Evolutionary conservation across 2,329 filamentous ascomycete species (phyloP), one percentile per base, ranked within the genome.

Genomic region (Graphilbum sp.): DNA sequence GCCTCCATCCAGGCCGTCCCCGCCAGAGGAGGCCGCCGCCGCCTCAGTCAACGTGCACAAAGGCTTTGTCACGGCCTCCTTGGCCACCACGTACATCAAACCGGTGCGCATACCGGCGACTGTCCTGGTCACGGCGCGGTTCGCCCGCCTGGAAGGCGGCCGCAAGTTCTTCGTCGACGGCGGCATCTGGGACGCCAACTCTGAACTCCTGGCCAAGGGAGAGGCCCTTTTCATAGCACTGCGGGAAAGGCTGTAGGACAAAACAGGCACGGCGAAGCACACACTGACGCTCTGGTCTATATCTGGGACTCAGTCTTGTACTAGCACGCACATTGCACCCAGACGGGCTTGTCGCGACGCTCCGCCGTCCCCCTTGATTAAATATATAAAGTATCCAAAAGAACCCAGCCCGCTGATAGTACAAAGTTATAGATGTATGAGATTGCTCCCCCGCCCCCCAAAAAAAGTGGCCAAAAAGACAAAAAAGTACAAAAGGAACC

Each of bases 41-140:
- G 38, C 43, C 8, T 39, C 44, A 12, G 38, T 37, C 17, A 39
- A 51, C 7, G 41, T 46, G 6, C 31, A 42, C 4, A 34, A 48
- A 5, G 49, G 51, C 15, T 53, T 57, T 15, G 59, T 67, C 49
- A 72, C 69, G 11, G 67, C 59, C 5, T 67, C 69, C 49, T 50
- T 79, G 37, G 73, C 73, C 37, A 64, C 68, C 3, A 61, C 53
- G 16, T 79, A 72, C 47, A 46, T 65, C 38, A 60, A 51, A 43
- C 72, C 72, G 0, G 60, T 77, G 1, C 51, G 50, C 8, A 70
- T 69, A 1, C 64, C 66, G 1, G 55, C 57, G 1, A 55, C 60
- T 5, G 49, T 75, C 21, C 46, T 75, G 19, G 61, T 63, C 15
- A 63, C 53, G 17, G 61, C 61, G 0, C 57, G 53, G 46, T 45